Base-by-base conservation (phyloP, 2,329 filamentous ascomycete genomes). In the Parafenestella ontariensis region DNA sequence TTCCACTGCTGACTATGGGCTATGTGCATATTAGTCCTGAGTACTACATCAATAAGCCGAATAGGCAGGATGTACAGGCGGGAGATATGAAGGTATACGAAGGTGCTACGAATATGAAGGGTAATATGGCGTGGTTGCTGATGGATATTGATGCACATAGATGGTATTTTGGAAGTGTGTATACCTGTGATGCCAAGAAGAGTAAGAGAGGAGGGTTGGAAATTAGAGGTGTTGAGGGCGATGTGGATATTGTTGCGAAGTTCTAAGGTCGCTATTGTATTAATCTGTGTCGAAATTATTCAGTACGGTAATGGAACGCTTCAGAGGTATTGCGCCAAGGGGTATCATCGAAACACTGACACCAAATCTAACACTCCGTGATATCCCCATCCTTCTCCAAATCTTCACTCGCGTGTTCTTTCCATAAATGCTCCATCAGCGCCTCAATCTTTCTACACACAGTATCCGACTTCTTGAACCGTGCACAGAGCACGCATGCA, bases 21-120 rank as follows among this genome's bases (percentile, higher is more conserved):
- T 92, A 86, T 77, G 79, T 83, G 37, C 89, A 92, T 73, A 83
- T 86, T 11, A 85, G 80, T 24, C 87, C 89, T 2, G 89, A 92
- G 77, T 91, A 87, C 75, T 91, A 76, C 43, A 74, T 77, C 48
- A 59, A 61, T 10, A 65, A 56, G 23, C 54, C 50, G 4, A 75
- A 67, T 23, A 46, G 46, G 7, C 47, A 59, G 6, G 33, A 43
- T 23, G 70, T 75, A 0, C 46, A 40, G 13, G 37, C 50, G 5
- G 43, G 47, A 0, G 71, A 74, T 50, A 52, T 75, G 10, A 58
- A 65, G 23, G 62, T 64, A 1, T 68, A 57, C 31, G 39, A 63
- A 1, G 72, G 72, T 0, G 53, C 49, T 9, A 33, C 55, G 0
- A 76, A 69, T 47, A 41, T 68, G 29, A 53, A 33, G 20, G 72